Conservation (phyloP, 805 yeast genomes). For the Ogataea nakhonphanomensis region DNA sequence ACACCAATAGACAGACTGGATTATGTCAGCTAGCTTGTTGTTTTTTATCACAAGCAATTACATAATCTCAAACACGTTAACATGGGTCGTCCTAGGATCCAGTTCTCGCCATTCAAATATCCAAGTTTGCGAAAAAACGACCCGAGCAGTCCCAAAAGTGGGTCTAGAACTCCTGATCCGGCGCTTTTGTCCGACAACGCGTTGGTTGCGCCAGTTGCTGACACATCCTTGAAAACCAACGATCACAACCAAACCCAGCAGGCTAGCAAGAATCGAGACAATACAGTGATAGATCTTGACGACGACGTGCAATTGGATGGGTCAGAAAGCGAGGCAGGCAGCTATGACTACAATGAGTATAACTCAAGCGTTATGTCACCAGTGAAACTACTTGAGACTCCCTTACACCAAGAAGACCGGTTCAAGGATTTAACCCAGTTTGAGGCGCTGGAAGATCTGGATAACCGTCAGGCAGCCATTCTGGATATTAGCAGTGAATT, state of each 20-base stretch:
- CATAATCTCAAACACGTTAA: conserved; percentile 6
- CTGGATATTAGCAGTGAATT: conserved; percentile 19
- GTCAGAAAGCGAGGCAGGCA: conserved; percentile 9
- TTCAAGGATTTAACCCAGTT: background rate
- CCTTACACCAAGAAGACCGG: background rate
- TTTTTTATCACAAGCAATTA: background rate
- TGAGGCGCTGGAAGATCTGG: background rate
- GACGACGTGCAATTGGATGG: conserved; percentile 17
- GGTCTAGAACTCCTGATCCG: background rate
- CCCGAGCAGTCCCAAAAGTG: background rate
- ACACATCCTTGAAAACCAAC: conserved; percentile 11
- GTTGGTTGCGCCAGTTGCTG: conserved; percentile 4
- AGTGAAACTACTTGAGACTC: conserved; percentile 11
- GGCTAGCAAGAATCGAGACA: background rate
- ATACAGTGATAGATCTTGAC: conserved; percentile 5
- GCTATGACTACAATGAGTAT: conserved; percentile 18
- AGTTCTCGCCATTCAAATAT: conserved; percentile 22
- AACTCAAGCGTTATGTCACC: conserved; percentile 22
- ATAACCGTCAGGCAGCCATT: background rate
- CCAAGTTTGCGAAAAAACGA: conserved; percentile 12
- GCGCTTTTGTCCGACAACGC: background rate
- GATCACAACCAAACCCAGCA: conserved; percentile 5
- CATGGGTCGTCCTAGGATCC: conserved; percentile 22
- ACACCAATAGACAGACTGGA: too few relatives aligned
- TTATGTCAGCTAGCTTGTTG: too few relatives aligned